Evolutionary conservation across 306 rosid species (phyloP).

Genomic region (Prunus davidiana): DNA sequence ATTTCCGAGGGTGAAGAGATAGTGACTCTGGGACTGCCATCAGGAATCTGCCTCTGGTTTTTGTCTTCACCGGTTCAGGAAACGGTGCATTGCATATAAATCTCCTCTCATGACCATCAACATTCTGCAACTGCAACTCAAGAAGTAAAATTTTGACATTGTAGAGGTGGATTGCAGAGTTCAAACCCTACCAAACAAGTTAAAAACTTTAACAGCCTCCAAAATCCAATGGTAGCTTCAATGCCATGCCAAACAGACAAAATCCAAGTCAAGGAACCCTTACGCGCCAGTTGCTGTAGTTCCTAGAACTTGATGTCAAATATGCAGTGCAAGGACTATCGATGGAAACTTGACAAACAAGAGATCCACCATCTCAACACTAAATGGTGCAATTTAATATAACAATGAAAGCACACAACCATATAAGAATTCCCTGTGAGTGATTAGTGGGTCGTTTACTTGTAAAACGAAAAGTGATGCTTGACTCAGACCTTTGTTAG

Average conservation of each 20-base stretch:
- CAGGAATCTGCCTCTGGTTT: constrained; percentile 88
- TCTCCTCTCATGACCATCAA: background rate
- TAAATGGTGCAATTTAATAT: background rate
- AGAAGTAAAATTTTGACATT: too few species aligned
- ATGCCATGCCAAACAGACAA: too few species aligned
- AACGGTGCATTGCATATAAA: constrained; percentile 48
- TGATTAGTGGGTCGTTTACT: background rate
- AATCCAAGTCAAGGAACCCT: too few species aligned
- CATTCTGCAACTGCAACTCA: too few species aligned
- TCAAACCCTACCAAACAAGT: too few species aligned
- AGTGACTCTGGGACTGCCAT: constrained; percentile 69
- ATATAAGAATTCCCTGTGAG: background rate
- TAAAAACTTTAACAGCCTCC: too few species aligned
- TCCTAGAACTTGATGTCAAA: background rate
- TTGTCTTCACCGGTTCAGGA: constrained; percentile 88
- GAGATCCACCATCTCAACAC: too few species aligned
- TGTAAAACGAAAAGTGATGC: background rate
- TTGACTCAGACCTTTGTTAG: background rate
- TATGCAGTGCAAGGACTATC: background rate
- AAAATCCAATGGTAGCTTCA: too few species aligned
- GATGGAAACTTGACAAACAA: background rate
- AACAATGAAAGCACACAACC: background rate
- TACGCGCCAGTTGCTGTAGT: too few species aligned
- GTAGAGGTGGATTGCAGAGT: too few species aligned
- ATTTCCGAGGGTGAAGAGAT: constrained; percentile 94